These are phyloP conservation scores for Diaporthe citriasiana DNA, from an alignment of 2,329 filamentous ascomycete species.

Conservation along the genomic window DNA sequence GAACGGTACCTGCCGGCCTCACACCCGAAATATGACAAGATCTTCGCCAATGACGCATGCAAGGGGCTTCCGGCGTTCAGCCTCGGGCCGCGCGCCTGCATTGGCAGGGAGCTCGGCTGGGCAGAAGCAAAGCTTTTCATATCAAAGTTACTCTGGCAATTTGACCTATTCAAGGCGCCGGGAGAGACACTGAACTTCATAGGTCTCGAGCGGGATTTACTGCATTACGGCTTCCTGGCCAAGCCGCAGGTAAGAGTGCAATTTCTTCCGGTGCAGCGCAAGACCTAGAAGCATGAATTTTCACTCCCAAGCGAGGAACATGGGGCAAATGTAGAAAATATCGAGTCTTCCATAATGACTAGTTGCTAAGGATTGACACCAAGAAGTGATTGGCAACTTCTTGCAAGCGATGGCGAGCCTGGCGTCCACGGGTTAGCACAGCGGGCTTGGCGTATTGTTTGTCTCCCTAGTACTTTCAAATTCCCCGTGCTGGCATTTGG, in stretches of 20 bases:
- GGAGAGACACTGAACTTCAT: not conserved
- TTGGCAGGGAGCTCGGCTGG: constrained; percentile 28
- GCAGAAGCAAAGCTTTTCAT: constrained; percentile 1
- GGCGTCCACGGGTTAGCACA: too few relatives aligned
- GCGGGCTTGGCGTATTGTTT: too few relatives aligned
- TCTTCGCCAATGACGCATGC: not conserved
- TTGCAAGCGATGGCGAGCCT: too few relatives aligned
- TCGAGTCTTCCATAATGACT: too few relatives aligned
- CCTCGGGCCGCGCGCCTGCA: constrained; percentile 4
- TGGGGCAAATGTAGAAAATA: too few relatives aligned
- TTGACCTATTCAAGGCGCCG: not conserved
- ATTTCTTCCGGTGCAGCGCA: constrained; percentile 7
- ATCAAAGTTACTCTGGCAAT: constrained; percentile 12
- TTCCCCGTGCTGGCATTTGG: too few relatives aligned
- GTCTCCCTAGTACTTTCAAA: too few relatives aligned
- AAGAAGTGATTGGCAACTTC: too few relatives aligned
- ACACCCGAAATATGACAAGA: not conserved
- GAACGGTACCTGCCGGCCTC: not conserved
- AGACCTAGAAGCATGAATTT: too few relatives aligned
- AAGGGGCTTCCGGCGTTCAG: not conserved
- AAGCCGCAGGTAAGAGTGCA: not conserved
- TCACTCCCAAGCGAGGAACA: too few relatives aligned
- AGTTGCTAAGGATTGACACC: too few relatives aligned
- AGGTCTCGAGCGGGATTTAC: not conserved
- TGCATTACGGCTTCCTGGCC: constrained; percentile 15